Evolutionary conservation across 345 rosid genomes (phyloP), one percentile per base, ranked within the genome.

Genomic region (Schrenkiella parvula): DNA sequence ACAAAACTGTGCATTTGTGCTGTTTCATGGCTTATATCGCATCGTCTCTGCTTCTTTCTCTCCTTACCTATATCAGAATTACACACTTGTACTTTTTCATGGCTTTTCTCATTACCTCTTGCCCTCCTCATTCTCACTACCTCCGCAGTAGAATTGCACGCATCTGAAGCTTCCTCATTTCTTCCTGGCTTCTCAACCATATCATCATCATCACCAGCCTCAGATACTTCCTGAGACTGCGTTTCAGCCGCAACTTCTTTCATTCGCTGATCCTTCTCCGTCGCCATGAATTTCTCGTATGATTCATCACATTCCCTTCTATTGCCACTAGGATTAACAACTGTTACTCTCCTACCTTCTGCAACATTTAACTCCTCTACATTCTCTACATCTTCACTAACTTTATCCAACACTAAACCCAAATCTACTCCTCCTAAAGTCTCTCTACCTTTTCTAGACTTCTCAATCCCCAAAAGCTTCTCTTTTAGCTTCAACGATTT

Each of bases 401-500:
- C 56, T 10, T 32, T 8, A 31, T 71, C 69, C 41, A 17, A 13
- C 32, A 15, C 6, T 26, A 63, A 34, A 31, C 26, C 41, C 41
- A 64, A 17, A 46, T 47, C 59, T 43, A 73, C 39, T 41, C 56
- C 66, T 43, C 28, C 31, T 42, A 44, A 53, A 42, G 11, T 19
- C 44, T 73, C 52, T 72, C 69, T 15, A 79, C 22, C 34, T 4
- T 71, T 74, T 44, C 80, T 50, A 54, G 63, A 46, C 52, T 47
- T 71, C 25, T 79, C 79, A 6, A 64, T 75, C 51, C 57, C 52
- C 77, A 69, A 59, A 67, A 73, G 84, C 81, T 80, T 81, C 44
- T 58, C 58, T 38, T 59, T 53, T 79, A 77, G 52, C 41, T 70
- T 76, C 51, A 29, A 4, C 7, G 63, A 51, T 82, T 69, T 81